Conservation (phyloP, 2,329 filamentous ascomycete species). For the Dactylellina leptospora region DNA sequence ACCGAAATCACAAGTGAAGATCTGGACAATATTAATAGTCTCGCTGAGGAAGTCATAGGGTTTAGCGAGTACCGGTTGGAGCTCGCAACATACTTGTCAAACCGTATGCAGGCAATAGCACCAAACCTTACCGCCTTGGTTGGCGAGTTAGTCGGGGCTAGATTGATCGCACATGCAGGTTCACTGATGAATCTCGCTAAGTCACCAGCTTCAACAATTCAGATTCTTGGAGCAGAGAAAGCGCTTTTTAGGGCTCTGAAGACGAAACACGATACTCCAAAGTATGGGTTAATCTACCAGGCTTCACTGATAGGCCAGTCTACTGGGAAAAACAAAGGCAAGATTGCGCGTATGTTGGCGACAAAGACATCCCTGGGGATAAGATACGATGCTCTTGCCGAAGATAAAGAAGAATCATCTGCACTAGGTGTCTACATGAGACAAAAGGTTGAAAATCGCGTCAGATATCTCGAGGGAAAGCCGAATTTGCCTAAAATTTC, state of each 20-base stretch:
- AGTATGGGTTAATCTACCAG: constrained; percentile 95
- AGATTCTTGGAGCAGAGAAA: constrained; percentile 98
- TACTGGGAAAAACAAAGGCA: constrained; percentile 98
- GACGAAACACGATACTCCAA: constrained; percentile 98
- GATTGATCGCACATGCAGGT: constrained; percentile 92
- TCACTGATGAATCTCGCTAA: constrained; percentile 95
- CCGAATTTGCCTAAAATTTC: constrained; percentile 79
- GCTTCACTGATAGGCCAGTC: constrained; percentile 94
- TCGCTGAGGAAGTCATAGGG: constrained; percentile 91
- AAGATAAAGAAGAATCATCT: constrained; percentile 89
- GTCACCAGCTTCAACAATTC: constrained; percentile 91
- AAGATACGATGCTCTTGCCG: constrained; percentile 86
- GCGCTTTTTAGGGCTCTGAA: constrained; percentile 97
- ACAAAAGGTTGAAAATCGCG: constrained; percentile 77
- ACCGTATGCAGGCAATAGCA: constrained; percentile 95
- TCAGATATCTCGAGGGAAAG: constrained; percentile 87
- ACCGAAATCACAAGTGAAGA: constrained; percentile 95
- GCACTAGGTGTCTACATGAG: constrained; percentile 78
- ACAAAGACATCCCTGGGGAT: constrained; percentile 93
- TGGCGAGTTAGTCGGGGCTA: constrained; percentile 90
- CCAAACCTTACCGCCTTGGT: constrained; percentile 94
- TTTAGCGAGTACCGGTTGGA: constrained; percentile 90
- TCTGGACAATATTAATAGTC: constrained; percentile 86
- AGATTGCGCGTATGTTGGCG: constrained; percentile 95
- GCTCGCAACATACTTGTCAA: constrained; percentile 86